phyloP scores from a whole-genome alignment of 495 filamentous ascomycete species.

The Bombardia bombarda region DNA sequence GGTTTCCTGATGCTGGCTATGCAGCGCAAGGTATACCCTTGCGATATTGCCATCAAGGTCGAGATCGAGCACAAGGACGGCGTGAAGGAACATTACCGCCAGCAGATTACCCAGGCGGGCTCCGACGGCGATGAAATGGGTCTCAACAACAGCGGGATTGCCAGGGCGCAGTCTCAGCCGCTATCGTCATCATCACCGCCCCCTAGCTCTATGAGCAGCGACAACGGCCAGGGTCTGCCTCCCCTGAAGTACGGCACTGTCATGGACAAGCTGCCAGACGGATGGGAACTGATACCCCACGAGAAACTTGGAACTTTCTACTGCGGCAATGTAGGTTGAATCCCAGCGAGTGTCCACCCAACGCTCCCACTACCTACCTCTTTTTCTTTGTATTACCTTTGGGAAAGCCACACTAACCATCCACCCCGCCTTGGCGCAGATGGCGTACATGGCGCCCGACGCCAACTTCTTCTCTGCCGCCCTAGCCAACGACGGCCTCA shows the following conservation, averaged over 20 bases:
- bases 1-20: slow-evolving; percentile 70
- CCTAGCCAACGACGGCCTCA: slow-evolving; percentile 72
- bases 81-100: slow-evolving; percentile 64
- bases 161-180: too few relatives aligned
- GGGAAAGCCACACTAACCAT: too few relatives aligned
- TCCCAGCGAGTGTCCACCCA: too few relatives aligned
- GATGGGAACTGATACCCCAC: slow-evolving; percentile 63
- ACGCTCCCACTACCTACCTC: not conserved
- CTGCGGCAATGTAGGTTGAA: slow-evolving; percentile 61
- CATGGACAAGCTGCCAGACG: slow-evolving; percentile 62
- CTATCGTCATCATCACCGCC: slow-evolving; percentile 6
- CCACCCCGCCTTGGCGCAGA: slow-evolving; percentile 33
- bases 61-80: slow-evolving; percentile 67
- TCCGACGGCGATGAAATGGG: slow-evolving; percentile 28
- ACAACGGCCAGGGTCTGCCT: slow-evolving; percentile 47
- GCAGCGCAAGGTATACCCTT: slow-evolving; percentile 70
- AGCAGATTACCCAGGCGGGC: slow-evolving; percentile 1
- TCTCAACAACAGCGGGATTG: not conserved
- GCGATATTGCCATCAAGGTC: slow-evolving; percentile 76
- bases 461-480: slow-evolving; percentile 84
- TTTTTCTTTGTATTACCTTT: not conserved
- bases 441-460: slow-evolving; percentile 84
- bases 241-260: slow-evolving; percentile 71
- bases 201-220: slow-evolving; percentile 1
- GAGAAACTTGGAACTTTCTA: slow-evolving; percentile 88